Percentiles rank a stretch among this genome's conserved stretches.
These are phyloP conservation scores for Penicillium odoratum DNA, from an alignment of 495 filamentous ascomycete species.

Conservation along the genomic window DNA sequence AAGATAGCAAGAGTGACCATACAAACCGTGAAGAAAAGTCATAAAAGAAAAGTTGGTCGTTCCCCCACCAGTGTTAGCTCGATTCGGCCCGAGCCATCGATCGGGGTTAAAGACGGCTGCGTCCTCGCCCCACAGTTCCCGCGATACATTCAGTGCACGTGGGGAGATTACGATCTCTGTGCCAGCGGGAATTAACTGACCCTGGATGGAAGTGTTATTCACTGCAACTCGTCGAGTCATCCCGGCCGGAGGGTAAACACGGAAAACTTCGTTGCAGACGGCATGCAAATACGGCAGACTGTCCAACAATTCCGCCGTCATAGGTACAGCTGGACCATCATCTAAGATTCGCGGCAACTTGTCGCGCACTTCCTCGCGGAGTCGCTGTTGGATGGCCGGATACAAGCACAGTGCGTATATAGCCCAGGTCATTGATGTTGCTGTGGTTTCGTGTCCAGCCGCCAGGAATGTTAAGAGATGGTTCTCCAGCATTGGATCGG, in stretches of 20 bases:
- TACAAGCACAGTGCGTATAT: slow-evolving; percentile 21
- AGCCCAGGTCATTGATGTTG: slow-evolving; percentile 25
- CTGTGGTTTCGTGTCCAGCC: slow-evolving; percentile 65
- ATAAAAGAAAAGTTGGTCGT: slow-evolving; percentile 65
- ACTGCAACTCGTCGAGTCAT: slow-evolving; percentile 57
- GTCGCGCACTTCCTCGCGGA: slow-evolving; percentile 21
- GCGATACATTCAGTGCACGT: slow-evolving; percentile 62
- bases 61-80: slow-evolving; percentile 49
- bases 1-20: background rate
- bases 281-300: slow-evolving; percentile 52
- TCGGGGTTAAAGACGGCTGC: slow-evolving; percentile 72
- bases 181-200: slow-evolving; percentile 47
- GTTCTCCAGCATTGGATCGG: slow-evolving; percentile 65
- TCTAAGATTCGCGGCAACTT: background rate
- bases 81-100: slow-evolving; percentile 59
- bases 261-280: slow-evolving; percentile 51
- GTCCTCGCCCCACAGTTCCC: slow-evolving; percentile 73
- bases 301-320: slow-evolving; percentile 5
- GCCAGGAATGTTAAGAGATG: slow-evolving; percentile 81
- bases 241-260: slow-evolving; percentile 51
- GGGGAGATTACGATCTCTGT: slow-evolving; percentile 49
- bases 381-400: slow-evolving; percentile 19
- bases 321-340: background rate
- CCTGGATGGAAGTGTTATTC: slow-evolving; percentile 57
- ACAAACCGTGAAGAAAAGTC: slow-evolving; percentile 60